These are phyloP conservation scores for Aspergillus saccharolyticus DNA, from an alignment of 495 filamentous ascomycete species.

Conservation along the genomic window DNA sequence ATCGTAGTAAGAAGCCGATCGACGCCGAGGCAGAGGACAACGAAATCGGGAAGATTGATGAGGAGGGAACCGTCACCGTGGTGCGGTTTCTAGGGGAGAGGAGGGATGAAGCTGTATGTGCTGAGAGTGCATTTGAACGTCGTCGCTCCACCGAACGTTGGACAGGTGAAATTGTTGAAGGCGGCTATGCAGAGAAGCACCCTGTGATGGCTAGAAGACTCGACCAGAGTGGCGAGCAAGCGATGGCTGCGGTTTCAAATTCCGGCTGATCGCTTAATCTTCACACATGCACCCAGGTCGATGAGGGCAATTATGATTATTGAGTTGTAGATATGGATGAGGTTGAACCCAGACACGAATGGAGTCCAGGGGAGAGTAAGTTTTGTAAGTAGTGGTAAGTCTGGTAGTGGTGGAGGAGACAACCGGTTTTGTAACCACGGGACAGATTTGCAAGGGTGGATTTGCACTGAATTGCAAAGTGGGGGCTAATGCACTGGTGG, in stretches of 20 bases:
- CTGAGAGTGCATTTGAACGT: slow-evolving; percentile 49
- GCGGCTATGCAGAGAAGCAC: neutral
- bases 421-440: slow-evolving; percentile 8
- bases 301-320: neutral
- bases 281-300: neutral
- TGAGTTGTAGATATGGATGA: neutral
- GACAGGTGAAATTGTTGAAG: neutral
- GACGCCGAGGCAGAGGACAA: slow-evolving; percentile 34
- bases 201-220: neutral
- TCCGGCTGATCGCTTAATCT: neutral
- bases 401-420: neutral
- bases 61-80: slow-evolving; percentile 41
- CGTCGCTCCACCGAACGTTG: slow-evolving; percentile 24
- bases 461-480: neutral
- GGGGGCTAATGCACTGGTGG: neutral
- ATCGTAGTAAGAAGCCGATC: slow-evolving; percentile 39
- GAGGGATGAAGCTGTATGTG: slow-evolving; percentile 37
- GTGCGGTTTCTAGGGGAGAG: slow-evolving; percentile 44
- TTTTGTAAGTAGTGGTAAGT: neutral
- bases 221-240: neutral
- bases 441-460: neutral
- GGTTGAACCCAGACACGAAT: slow-evolving; percentile 12
- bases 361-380: slow-evolving; percentile 4
- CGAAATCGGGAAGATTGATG: slow-evolving; percentile 17
- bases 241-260: neutral